Evolutionary conservation across 345 rosid genomes (phyloP), one percentile per base, ranked within the genome.

Genomic region (Erysimum cheiranthoides): DNA sequence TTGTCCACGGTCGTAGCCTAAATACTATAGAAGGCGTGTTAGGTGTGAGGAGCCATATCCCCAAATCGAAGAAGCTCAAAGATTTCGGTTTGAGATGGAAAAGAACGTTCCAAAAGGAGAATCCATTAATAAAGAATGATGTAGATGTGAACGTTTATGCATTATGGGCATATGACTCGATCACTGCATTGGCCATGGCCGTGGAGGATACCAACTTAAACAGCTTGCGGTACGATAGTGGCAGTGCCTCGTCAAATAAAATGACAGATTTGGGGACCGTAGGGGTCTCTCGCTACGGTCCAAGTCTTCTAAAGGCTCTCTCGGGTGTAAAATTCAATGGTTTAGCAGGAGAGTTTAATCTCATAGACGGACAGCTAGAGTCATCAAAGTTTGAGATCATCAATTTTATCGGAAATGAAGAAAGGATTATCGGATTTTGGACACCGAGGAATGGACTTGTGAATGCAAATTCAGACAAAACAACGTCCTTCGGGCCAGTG

Each of bases 141-240:
- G 8, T 16, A 38, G 74, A 50, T 28, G 40, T 16, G 0, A 60
- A 73, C 16, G 36, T 68, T 25, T 75, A 47, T n/a, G 68, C 74
- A 9, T 50, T 81, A 13, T 69, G 84, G 82, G 84, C 82, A 14
- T 83, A 83, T 73, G 86, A 83, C 70, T 47, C 82, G 18, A n/a
- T 79, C 39, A 78, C 80, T 62, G 86, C 82, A 63, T 36, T 81
- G 25, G 86, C 86, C 32, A 53, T 43, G 74, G 82, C 86, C 0
- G 70, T 66, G n/a, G 84, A 83, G 73, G 73, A 38, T 46, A 28
- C 65, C 14, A 27, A 7, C 46, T 18, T 16, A 18, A 14, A 59
- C 13, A 42, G 27, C 27, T 50, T 66, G 4, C 0, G 34, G 10
- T 67, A 32, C 61, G 50, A 43, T 4, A 66, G 35, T 14, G 8